Conservation (phyloP, 1,284 basidiomycete genomes). For the Inonotus hispidus region DNA sequence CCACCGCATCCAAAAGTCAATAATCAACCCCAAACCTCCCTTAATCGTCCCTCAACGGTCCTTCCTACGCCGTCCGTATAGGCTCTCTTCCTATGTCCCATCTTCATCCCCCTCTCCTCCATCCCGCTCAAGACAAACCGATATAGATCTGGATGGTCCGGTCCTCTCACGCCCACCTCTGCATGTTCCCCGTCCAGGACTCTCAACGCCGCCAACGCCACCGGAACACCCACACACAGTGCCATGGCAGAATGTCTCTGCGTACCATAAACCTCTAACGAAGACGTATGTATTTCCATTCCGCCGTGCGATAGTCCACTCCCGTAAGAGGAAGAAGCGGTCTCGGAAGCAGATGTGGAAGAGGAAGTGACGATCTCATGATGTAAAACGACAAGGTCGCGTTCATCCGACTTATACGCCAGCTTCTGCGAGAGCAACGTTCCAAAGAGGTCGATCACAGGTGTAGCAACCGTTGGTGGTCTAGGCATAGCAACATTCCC, state of each 20-base stretch:
- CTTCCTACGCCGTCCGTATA: background rate
- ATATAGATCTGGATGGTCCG: slow-evolving; percentile 54
- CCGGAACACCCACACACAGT: slow-evolving; percentile 80
- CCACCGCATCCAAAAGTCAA: too few relatives aligned
- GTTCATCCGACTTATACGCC: slow-evolving; percentile 66
- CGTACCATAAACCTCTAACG: slow-evolving; percentile 70
- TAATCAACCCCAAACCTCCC: background rate
- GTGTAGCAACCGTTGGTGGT: slow-evolving; percentile 37
- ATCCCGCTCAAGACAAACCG: slow-evolving; percentile 55
- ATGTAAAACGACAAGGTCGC: slow-evolving; percentile 84
- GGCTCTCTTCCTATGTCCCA: slow-evolving; percentile 46
- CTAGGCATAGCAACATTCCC: slow-evolving; percentile 34
- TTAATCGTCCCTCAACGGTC: slow-evolving; percentile 12
- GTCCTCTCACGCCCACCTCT: slow-evolving; percentile 59
- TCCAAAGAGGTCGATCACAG: slow-evolving; percentile 80
- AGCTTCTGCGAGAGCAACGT: slow-evolving; percentile 71
- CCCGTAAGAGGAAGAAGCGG: background rate
- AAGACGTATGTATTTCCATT: slow-evolving; percentile 59
- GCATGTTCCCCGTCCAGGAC: slow-evolving; percentile 56
- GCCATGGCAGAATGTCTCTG: slow-evolving; percentile 77
- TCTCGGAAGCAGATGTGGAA: slow-evolving; percentile 1
- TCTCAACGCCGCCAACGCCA: slow-evolving; percentile 72
- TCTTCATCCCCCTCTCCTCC: slow-evolving; percentile 57
- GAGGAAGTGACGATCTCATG: slow-evolving; percentile 67
- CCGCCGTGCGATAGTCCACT: slow-evolving; percentile 35